Evolutionary conservation across 148 eudicot genomes (phyloP), one percentile per base, ranked within the genome.

Genomic region (Fagopyrum tataricum): DNA sequence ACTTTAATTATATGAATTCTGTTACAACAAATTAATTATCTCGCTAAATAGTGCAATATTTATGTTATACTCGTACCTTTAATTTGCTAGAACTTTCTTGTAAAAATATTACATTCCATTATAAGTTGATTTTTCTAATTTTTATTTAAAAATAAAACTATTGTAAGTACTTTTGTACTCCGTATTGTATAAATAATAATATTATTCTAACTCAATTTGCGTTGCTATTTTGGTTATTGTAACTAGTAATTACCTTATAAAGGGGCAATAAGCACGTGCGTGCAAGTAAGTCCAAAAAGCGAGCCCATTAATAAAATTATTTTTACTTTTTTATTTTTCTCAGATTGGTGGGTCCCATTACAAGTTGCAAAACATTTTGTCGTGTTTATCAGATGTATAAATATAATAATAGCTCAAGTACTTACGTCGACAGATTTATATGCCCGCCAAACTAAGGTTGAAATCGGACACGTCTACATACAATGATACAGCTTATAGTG

Each of bases 181-280:
- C n/a, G n/a, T n/a, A 31, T 31, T 31, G 2, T 31, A 31, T 31
- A 31, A 31, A 31, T 31, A 31, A 31, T 31, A 1, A 31, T 31
- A 31, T 31, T 31, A 31, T 31, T 31, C 2, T 31, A 31, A 31
- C 37, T 3, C 37, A 31, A 31, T 1, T 31, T 31, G 37, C 2
- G 37, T 31, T 31, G 37, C 37, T 31, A 31, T 31, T 31, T 31
- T 2, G 31, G 2, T 26, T 26, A 26, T 26, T 17, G 58, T 21
- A 52, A 52, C 4, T 52, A 52, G 66, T 59, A 59, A 59, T 59
- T 23, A 59, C 69, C 20, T 64, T 39, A 15, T 12, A 18, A 64
- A 39, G n/a, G 39, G 69, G 69, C 69, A 64, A 64, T 64, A 0
- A 64, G 43, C 69, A 64, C 69, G 69, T 64, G 69, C 44, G 69